phyloP scores from a whole-genome alignment of 208 protist genomes.

The Leishmania gerbilli region DNA sequence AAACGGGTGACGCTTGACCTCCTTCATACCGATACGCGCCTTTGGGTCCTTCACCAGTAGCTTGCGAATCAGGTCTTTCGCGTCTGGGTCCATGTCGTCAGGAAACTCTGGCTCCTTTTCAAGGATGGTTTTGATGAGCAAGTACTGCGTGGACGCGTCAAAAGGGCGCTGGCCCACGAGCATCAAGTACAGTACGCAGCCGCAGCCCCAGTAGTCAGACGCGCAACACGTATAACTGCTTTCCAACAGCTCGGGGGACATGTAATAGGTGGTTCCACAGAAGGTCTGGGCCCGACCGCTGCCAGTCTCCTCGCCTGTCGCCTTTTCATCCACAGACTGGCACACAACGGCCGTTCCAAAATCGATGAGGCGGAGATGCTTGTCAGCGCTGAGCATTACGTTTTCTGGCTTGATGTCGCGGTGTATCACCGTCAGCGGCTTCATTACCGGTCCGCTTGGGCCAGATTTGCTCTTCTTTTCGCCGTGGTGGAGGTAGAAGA shows the following conservation, averaged over 20 bases:
- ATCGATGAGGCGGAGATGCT: constrained; percentile 96
- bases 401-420: constrained; percentile 97
- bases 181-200: constrained; percentile 94
- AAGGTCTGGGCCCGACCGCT: constrained; percentile 83
- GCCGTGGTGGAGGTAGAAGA: constrained; percentile 95
- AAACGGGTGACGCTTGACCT: constrained; percentile 82
- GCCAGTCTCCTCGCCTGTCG: constrained; percentile 57
- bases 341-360: constrained; percentile 94
- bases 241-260: constrained; percentile 93
- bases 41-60: constrained; percentile 77
- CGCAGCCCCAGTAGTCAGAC: constrained; percentile 94
- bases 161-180: constrained; percentile 87
- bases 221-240: constrained; percentile 92
- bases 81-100: constrained; percentile 64
- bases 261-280: constrained; percentile 93
- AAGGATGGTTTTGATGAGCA: constrained; percentile 89
- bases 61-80: constrained; percentile 77
- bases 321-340: constrained; percentile 65
- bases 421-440: constrained; percentile 89
- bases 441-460: constrained; percentile 16
- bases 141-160: constrained; percentile 84
- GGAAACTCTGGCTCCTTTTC: constrained; percentile 82
- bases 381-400: constrained; percentile 90
- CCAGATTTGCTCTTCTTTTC: constrained; percentile 48
- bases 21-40: constrained; percentile 58